Evolutionary conservation across 2,329 filamentous ascomycete species (phyloP), one percentile per base, ranked within the genome.

Genomic region (Aspergillus sp.): DNA sequence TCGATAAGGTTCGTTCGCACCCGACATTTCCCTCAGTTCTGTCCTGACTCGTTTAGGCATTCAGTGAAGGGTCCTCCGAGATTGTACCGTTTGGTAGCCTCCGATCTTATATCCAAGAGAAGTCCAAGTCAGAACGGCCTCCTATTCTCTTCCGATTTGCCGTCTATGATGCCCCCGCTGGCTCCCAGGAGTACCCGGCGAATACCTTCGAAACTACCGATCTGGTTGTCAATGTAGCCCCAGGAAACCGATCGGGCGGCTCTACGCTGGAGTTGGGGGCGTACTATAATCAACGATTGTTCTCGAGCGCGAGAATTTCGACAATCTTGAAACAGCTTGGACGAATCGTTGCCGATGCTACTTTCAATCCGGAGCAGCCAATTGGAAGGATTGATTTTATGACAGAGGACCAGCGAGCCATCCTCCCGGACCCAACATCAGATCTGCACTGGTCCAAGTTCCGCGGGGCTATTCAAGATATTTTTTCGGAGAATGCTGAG

Each of bases 401-500:
- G 48, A 57, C 53, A 8, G 43, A 49, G 25, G 50, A 57, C 22
- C 53, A 58, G 34, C 47, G 38, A 19, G 46, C 51, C 20, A 45
- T 55, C 30, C 42, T 63, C 24, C 63, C 63, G 7, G 55, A 67
- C 37, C 63, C 63, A 6, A 65, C 60, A 2, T 48, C 49, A n/a
- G 56, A 66, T 34, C 47, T 67, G 15, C 51, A 64, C 32, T 67
- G 63, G 64, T 63, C 60, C 22, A 57, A 57, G 19, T 67, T 64
- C 47, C 56, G 60, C 32, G 63, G 62, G 35, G 57, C 57, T 8
- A 65, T 66, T 34, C 62, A 66, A 34, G 60, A 64, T 32, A 64
- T 64, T 8, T 65, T 65, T 30, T 42, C 53, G 10, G 44, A 47
- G 3, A 64, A 64, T 63, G 84, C 84, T 6, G 58, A 71, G 51